Percentiles rank a stretch among this genome's conserved stretches.
Evolutionary conservation across 352 stramenopile species (phyloP).

Genomic region (Aphanomyces astaci): DNA sequence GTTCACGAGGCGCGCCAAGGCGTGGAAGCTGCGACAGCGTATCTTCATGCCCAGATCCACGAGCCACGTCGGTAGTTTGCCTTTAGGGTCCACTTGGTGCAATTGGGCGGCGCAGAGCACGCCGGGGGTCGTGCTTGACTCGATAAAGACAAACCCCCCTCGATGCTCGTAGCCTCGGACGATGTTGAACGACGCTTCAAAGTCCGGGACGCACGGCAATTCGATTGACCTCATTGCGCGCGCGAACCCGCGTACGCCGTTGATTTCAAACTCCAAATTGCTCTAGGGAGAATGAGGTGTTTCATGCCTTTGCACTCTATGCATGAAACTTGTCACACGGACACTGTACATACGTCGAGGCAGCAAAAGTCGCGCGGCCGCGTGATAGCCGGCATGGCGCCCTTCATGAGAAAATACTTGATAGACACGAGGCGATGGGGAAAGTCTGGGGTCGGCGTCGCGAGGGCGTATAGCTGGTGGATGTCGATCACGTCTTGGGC

Average conservation of each 20-base stretch:
- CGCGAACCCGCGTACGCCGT: slow-evolving; percentile 61
- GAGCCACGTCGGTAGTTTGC: slow-evolving; percentile 19
- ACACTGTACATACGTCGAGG: slow-evolving; percentile 46
- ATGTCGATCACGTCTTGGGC: slow-evolving; percentile 53
- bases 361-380: slow-evolving; percentile 70
- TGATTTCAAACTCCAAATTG: slow-evolving; percentile 27
- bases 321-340: slow-evolving; percentile 35
- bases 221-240: slow-evolving; percentile 75
- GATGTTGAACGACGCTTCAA: slow-evolving; percentile 48
- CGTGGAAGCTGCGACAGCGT: neutral
- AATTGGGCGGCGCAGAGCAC: slow-evolving; percentile 22
- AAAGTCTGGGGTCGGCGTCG: slow-evolving; percentile 49
- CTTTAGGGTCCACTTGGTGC: slow-evolving; percentile 10
- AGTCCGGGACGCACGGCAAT: slow-evolving; percentile 50
- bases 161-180: slow-evolving; percentile 63
- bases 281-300: too few species aligned
- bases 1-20: slow-evolving; percentile 6
- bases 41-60: neutral
- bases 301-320: too few species aligned
- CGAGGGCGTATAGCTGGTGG: slow-evolving; percentile 58
- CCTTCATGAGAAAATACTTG: slow-evolving; percentile 47
- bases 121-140: slow-evolving; percentile 37
- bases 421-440: slow-evolving; percentile 67
- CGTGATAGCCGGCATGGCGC: slow-evolving; percentile 59
- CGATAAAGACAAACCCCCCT: slow-evolving; percentile 69